phyloP scores from a whole-genome alignment of 1,139 yeast species.

The Meyerozyma guilliermondii region DNA sequence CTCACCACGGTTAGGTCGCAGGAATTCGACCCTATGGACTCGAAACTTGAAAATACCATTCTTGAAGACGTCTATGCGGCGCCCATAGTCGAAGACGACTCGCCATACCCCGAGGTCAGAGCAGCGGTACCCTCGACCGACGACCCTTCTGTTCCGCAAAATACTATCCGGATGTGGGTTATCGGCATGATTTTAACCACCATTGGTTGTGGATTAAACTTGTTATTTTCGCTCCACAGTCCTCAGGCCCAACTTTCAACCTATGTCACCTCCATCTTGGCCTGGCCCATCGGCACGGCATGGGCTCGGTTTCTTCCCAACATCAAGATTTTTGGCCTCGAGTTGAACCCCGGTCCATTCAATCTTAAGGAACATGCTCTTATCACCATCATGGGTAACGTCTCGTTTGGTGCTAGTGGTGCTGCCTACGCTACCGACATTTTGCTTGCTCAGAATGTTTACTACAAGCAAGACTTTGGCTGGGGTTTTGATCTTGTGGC shows the following conservation, averaged over 20 bases:
- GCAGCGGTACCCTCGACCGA: slow-evolving; percentile 64
- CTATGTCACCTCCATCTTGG: slow-evolving; percentile 53
- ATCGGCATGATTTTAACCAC: slow-evolving; percentile 50
- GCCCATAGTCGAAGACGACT: slow-evolving; percentile 44
- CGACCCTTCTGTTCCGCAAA: slow-evolving; percentile 51
- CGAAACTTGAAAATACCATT: slow-evolving; percentile 10
- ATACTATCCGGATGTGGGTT: slow-evolving; percentile 60
- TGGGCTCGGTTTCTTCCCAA: slow-evolving; percentile 51
- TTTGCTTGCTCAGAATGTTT: slow-evolving; percentile 49
- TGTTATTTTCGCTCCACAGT: slow-evolving; percentile 54
- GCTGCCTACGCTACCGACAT: slow-evolving; percentile 61
- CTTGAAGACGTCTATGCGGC: slow-evolving; percentile 42
- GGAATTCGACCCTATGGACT: slow-evolving; percentile 12
- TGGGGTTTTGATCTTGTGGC: slow-evolving; percentile 50
- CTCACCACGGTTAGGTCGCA: slow-evolving; percentile 8
- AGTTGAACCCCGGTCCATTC: slow-evolving; percentile 60
- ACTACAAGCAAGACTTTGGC: slow-evolving; percentile 43
- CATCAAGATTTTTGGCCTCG: slow-evolving; percentile 34
- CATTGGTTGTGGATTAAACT: slow-evolving; percentile 56
- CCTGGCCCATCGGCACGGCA: slow-evolving; percentile 56
- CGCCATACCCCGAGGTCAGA: slow-evolving; percentile 67
- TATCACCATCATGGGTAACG: slow-evolving; percentile 57
- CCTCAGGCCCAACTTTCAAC: slow-evolving; percentile 53
- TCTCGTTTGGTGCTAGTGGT: slow-evolving; percentile 50
- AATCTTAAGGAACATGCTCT: slow-evolving; percentile 63